Percentiles rank a stretch among this genome's conserved stretches.
Conservation (phyloP, 2,329 filamentous ascomycete species). For the Cercospora citrullina region DNA sequence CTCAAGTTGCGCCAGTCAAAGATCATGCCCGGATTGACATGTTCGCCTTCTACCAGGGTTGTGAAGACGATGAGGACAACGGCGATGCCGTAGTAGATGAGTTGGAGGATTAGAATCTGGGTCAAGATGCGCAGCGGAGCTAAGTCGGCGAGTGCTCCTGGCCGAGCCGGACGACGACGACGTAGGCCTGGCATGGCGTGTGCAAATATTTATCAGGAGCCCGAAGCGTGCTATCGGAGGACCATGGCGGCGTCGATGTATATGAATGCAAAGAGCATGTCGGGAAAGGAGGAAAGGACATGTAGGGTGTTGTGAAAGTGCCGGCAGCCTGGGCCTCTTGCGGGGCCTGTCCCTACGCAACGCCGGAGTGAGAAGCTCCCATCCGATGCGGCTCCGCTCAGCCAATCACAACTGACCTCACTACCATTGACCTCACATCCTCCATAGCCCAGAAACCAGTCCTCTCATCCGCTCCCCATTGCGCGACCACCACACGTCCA, state of each 20-base stretch:
- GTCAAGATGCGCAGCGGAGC: conserved; percentile 66
- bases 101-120: conserved; percentile 65
- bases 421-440: conserved; percentile 8
- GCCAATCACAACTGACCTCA: conserved; percentile 1
- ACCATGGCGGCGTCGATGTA: background rate
- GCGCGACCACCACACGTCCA: conserved; percentile 30
- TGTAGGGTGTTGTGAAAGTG: conserved; percentile 2
- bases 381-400: conserved; percentile 1
- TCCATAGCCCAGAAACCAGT: background rate
- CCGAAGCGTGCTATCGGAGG: background rate
- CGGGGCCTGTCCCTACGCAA: background rate
- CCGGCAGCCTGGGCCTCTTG: background rate
- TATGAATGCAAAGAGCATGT: background rate
- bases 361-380: background rate
- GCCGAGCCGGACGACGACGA: conserved; percentile 62
- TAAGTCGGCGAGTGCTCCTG: conserved; percentile 66
- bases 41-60: conserved; percentile 63
- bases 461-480: background rate
- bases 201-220: background rate
- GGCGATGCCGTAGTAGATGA: conserved; percentile 64
- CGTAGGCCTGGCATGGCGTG: conserved; percentile 34
- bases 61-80: conserved; percentile 66
- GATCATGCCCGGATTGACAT: conserved; percentile 59
- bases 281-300: conserved; percentile 5
- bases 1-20: conserved; percentile 64